Percentiles rank a stretch among this genome's conserved stretches.
phyloP scores from a whole-genome alignment of 192 early-diverging fungal genomes.

The Fimicolochytrium jonesii region DNA sequence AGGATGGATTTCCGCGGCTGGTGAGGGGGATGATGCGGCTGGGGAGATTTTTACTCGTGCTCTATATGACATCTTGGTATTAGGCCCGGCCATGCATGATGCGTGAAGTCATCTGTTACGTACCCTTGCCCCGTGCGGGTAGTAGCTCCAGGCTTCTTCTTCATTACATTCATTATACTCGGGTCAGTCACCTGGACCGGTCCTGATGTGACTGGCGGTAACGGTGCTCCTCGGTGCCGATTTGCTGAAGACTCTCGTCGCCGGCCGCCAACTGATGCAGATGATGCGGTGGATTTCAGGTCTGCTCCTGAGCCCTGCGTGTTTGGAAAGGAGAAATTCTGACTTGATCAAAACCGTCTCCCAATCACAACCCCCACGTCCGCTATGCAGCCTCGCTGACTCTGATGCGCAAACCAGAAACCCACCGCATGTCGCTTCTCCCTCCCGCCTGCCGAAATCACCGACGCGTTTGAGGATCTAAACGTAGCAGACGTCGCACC shows the following conservation, averaged over 20 bases:
- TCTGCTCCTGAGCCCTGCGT: not conserved
- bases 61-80: not conserved
- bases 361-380: not conserved
- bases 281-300: conserved; percentile 12
- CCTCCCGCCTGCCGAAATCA: not conserved
- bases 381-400: no score
- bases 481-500: no score
- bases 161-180: no score
- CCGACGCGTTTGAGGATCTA: not conserved
- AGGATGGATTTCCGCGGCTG: not conserved
- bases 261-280: conserved; percentile 2
- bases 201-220: no score
- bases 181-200: no score
- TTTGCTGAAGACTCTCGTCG: not conserved
- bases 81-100: not conserved
- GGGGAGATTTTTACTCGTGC: no score
- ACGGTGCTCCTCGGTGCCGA: not conserved
- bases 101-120: not conserved
- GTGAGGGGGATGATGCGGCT: no score
- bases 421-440: not conserved
- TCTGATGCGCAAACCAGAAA: no score
- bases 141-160: conserved; percentile 7
- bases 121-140: not conserved
- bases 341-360: not conserved
- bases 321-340: not conserved